Evolutionary conservation across 495 filamentous ascomycete species (phyloP), one percentile per base, ranked within the genome.

Genomic region (Hypoxylon lienhwacheense): DNA sequence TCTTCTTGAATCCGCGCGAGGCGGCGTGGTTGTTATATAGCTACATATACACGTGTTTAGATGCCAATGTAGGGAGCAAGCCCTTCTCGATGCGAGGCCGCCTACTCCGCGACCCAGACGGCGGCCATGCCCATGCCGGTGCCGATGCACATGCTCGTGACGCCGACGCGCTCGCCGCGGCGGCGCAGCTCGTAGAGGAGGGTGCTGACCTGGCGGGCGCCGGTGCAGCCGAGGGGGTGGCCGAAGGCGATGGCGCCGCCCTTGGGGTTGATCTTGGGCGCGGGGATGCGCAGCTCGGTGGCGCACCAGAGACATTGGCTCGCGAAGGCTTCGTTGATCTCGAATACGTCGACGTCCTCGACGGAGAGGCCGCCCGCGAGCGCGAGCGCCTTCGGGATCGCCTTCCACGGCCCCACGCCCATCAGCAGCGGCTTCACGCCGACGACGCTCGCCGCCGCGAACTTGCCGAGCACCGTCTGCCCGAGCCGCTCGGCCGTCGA

Each of bases 261-360:
- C 80, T 96, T 96, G 32, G 92, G 93, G 77, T 98, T 98, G 62
- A 97, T 81, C 81, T 96, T 95, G 57, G 82, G 79, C 59, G 71
- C 46, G 54, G 89, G 87, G 35, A 98, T 64, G 20, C 86, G 87
- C 12, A 98, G 83, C 78, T 96, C 88, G 65, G 90, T 85, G 36
- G 85, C 78, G 74, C 95, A 98, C 86, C 87, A 97, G 40, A 98
- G 74, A 65, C 90, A 96, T 79, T 98, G 93, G 45, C 81, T 86
- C 11, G 93, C 93, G 69, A 98, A 98, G 5, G 93, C 93, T 82
- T 98, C 93, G 79, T 98, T 98, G 80, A 98, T 97, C 83, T 98
- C 93, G 67, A 80, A 98, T 67, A 97, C 88, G 70, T 97, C 95
- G 26, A 98, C 90, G 55, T 97, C 93, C 36, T 92, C 87, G 73